These are phyloP conservation scores for Zopfia rhizophila DNA, from an alignment of 2,329 filamentous ascomycete species.

Conservation along the genomic window DNA sequence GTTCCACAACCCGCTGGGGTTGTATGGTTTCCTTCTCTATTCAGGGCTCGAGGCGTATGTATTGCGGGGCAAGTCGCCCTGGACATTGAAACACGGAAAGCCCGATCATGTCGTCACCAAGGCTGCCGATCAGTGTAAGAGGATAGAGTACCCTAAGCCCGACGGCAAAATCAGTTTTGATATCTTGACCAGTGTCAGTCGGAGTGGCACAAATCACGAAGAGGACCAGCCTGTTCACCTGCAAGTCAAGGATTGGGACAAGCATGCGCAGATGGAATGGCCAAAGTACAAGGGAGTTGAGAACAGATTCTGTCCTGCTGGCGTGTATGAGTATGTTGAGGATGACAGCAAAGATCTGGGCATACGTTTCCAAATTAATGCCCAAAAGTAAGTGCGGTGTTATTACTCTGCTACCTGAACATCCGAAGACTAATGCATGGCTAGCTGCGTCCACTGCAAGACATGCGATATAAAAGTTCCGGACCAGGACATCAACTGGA, in stretches of 20 bases:
- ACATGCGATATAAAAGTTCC: slow-evolving; percentile 99
- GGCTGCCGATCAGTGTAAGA: slow-evolving; percentile 78
- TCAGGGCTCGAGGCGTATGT: slow-evolving; percentile 92
- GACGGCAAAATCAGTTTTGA: slow-evolving; percentile 96
- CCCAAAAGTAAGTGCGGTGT: slow-evolving; percentile 97
- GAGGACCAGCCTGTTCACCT: slow-evolving; percentile 98
- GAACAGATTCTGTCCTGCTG: slow-evolving; percentile 96
- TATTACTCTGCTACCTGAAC: not conserved
- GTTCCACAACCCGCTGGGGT: slow-evolving; percentile 86
- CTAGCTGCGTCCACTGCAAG: slow-evolving; percentile 98
- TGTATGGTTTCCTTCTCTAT: slow-evolving; percentile 91
- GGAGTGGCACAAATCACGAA: slow-evolving; percentile 97
- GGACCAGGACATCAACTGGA: slow-evolving; percentile 91
- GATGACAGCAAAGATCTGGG: slow-evolving; percentile 86
- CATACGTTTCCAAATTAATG: slow-evolving; percentile 96
- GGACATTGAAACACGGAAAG: slow-evolving; percentile 88
- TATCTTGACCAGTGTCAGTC: slow-evolving; percentile 92
- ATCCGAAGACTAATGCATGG: slow-evolving; percentile 35
- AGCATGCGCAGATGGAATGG: slow-evolving; percentile 83
- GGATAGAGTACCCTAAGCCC: slow-evolving; percentile 97
- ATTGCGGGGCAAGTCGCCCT: slow-evolving; percentile 85
- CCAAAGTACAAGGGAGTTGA: slow-evolving; percentile 92
- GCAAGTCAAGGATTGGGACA: slow-evolving; percentile 94
- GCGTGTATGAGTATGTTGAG: slow-evolving; percentile 98
- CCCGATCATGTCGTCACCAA: slow-evolving; percentile 84